Conservation (phyloP, 179 eudicot genomes). For the Silene noctiflora region DNA sequence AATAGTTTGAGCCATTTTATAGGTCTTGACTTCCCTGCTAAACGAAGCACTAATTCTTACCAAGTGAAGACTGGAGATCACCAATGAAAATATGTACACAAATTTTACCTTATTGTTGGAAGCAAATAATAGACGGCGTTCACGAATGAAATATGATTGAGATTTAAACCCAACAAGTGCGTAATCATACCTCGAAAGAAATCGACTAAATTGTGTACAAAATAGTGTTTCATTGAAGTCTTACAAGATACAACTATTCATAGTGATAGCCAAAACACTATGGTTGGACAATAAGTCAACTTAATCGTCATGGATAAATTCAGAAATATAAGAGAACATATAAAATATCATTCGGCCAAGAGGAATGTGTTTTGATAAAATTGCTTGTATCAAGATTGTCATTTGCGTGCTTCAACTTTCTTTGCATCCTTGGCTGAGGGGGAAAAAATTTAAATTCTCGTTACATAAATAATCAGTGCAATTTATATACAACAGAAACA, state of each 20-base stretch:
- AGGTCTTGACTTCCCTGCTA: no score
- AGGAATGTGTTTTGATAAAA: conserved; percentile 1
- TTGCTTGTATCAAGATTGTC: conserved; percentile 22
- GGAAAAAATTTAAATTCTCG: neutral
- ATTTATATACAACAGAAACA: neutral
- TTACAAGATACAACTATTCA: neutral
- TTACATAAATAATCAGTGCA: neutral
- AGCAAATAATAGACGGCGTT: no score
- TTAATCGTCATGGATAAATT: conserved; percentile 1
- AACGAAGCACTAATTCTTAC: no score
- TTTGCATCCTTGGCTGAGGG: conserved; percentile 73
- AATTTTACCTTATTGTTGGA: no score
- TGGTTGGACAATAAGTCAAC: conserved; percentile 15
- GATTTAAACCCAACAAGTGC: neutral
- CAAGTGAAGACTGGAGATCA: no score
- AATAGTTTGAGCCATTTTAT: no score
- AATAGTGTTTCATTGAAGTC: no score
- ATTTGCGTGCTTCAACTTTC: conserved; percentile 76
- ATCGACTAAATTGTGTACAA: no score
- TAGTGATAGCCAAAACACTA: conserved; percentile 5
- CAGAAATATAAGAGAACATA: neutral
- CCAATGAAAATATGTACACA: no score
- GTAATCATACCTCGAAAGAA: neutral
- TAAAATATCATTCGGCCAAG: neutral
- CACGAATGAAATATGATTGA: neutral